phyloP scores from a whole-genome alignment of 208 protist genomes.

The Lotmaria passim region DNA sequence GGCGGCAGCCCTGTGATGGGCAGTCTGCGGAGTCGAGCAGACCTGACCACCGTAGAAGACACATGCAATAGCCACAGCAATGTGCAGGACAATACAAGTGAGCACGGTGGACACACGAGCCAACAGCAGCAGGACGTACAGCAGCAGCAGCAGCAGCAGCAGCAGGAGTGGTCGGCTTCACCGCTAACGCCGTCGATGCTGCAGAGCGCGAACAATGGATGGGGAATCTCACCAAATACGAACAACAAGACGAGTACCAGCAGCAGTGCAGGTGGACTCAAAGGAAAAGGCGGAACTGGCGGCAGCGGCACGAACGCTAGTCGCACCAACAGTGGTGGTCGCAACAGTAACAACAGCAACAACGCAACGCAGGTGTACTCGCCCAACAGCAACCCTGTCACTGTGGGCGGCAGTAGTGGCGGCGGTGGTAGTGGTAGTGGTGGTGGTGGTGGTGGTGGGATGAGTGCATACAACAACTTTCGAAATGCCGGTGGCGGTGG shows the following conservation, averaged over 20 bases:
- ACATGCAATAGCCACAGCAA: background rate
- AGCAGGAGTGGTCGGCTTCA: constrained; percentile 8
- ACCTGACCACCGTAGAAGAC: background rate
- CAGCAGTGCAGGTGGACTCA: constrained; percentile 1
- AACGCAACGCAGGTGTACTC: constrained; percentile 5
- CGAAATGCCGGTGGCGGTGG: background rate
- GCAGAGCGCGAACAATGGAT: background rate
- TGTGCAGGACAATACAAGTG: background rate
- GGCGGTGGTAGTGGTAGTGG: too few species aligned
- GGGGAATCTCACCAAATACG: background rate
- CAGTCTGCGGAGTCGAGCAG: background rate
- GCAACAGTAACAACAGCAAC: constrained; percentile 10
- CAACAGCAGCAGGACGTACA: constrained; percentile 4
- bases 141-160: background rate
- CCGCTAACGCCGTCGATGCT: constrained; percentile 8
- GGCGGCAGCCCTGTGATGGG: background rate
- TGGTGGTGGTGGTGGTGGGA: background rate
- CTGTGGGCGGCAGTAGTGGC: background rate
- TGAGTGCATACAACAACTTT: constrained; percentile 14
- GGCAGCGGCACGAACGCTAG: background rate
- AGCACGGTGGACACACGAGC: background rate
- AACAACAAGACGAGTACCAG: background rate
- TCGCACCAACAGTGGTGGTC: constrained; percentile 19
- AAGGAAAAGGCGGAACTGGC: background rate
- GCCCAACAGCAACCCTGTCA: background rate